Conservation (phyloP, 1,284 basidiomycete species). For the Tilletiaria anomala region DNA sequence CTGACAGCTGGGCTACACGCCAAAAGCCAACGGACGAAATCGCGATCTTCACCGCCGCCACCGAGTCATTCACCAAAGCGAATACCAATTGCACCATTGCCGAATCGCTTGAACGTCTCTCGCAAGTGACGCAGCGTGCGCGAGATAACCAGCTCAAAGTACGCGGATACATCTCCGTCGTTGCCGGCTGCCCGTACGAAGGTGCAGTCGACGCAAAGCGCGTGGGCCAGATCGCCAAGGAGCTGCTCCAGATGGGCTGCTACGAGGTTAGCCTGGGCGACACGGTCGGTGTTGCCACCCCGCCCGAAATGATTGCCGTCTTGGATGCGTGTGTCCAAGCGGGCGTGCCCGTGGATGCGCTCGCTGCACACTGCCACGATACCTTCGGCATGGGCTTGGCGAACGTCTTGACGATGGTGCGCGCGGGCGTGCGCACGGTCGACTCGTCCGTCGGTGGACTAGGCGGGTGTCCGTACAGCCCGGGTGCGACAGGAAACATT, state of each 20-base stretch:
- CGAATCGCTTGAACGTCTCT: slow-evolving; percentile 57
- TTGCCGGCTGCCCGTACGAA: slow-evolving; percentile 65
- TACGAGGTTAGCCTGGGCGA: slow-evolving; percentile 86
- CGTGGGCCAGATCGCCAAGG: slow-evolving; percentile 58
- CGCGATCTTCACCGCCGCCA: slow-evolving; percentile 74
- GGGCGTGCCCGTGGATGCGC: background rate
- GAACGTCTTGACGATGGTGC: slow-evolving; percentile 43
- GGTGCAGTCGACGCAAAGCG: slow-evolving; percentile 56
- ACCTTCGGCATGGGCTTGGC: slow-evolving; percentile 65
- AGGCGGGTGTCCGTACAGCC: slow-evolving; percentile 88
- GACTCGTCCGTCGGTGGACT: slow-evolving; percentile 63
- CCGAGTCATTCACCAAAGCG: slow-evolving; percentile 65
- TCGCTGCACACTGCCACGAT: slow-evolving; percentile 60
- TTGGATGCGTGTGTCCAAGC: slow-evolving; percentile 44
- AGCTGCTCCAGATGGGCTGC: slow-evolving; percentile 73
- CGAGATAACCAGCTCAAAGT: slow-evolving; percentile 54
- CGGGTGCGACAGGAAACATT: slow-evolving; percentile 48
- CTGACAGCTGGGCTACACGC: background rate
- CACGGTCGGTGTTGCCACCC: slow-evolving; percentile 75
- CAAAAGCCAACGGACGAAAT: slow-evolving; percentile 59
- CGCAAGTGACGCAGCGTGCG: slow-evolving; percentile 53
- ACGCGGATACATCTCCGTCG: slow-evolving; percentile 65
- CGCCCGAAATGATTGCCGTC: slow-evolving; percentile 53
- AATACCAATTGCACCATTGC: slow-evolving; percentile 67
- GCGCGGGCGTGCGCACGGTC: slow-evolving; percentile 44